These are phyloP conservation scores for Oehlia diaphana DNA, from an alignment of 192 early-diverging fungal species.

Conservation along the genomic window DNA sequence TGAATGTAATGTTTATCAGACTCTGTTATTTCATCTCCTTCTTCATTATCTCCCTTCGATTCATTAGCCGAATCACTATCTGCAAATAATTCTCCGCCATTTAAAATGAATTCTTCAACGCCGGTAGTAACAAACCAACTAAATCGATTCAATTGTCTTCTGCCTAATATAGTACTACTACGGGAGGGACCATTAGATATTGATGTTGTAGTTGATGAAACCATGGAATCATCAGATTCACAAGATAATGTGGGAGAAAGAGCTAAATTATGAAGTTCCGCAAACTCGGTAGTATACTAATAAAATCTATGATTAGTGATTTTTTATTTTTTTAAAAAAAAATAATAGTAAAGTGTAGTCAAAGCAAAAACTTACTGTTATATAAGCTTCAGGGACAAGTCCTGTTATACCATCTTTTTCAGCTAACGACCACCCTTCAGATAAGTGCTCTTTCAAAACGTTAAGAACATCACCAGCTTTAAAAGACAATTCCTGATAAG, in stretches of 20 bases:
- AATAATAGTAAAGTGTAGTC: neutral
- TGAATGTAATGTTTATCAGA: constrained; percentile 48
- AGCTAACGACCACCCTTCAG: constrained; percentile 47
- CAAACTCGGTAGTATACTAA: constrained; percentile 47
- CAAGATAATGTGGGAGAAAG: constrained; percentile 30
- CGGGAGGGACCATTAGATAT: constrained; percentile 26
- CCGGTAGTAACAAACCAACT: constrained; percentile 49
- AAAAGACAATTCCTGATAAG: constrained; percentile 43
- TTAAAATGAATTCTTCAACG: constrained; percentile 45
- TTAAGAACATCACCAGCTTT: constrained; percentile 41
- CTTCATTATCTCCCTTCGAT: constrained; percentile 31
- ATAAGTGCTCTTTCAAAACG: constrained; percentile 38
- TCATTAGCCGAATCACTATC: neutral
- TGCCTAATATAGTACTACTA: constrained; percentile 39
- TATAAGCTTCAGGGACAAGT: constrained; percentile 44
- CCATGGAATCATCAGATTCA: neutral
- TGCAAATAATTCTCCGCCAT: constrained; percentile 27
- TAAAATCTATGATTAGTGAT: neutral
- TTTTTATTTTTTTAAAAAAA: neutral
- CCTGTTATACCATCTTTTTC: constrained; percentile 45
- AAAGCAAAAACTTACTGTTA: constrained; percentile 35
- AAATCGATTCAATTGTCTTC: constrained; percentile 43
- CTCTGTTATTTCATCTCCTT: constrained; percentile 43
- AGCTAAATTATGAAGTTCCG: constrained; percentile 29
- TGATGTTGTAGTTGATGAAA: constrained; percentile 2